Percentiles rank a stretch among this genome's conserved stretches.
Conservation (phyloP, 164 flowering plant species). For the Nymphaea thermarum region DNA sequence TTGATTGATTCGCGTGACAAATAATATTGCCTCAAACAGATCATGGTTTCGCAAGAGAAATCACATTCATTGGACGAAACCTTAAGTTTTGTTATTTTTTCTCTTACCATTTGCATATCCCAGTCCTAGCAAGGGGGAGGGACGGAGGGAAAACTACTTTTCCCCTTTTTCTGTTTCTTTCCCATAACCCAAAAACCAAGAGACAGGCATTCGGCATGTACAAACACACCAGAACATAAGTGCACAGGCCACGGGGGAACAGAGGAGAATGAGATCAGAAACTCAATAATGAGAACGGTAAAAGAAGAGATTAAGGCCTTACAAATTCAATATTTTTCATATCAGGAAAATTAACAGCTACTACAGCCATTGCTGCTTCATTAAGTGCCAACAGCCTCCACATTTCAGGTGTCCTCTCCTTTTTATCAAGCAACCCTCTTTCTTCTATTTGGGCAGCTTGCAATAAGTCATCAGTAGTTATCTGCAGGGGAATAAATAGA, state of each 20-base stretch:
- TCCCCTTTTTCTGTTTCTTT: too few relatives aligned
- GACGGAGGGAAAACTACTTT: too few relatives aligned
- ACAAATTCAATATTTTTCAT: constrained; percentile 81
- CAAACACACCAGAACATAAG: neutral
- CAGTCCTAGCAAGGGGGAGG: too few relatives aligned
- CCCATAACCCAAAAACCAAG: too few relatives aligned
- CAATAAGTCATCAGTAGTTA: constrained; percentile 86
- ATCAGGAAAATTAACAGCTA: constrained; percentile 81
- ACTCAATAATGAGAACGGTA: neutral
- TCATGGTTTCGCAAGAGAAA: too few relatives aligned
- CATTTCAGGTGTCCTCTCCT: constrained; percentile 65
- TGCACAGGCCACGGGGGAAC: neutral
- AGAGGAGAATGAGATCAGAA: neutral
- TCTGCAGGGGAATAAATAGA: constrained; percentile 27
- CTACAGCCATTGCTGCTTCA: constrained; percentile 94
- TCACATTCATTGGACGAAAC: too few relatives aligned
- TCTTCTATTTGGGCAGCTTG: constrained; percentile 99
- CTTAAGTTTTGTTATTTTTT: too few relatives aligned
- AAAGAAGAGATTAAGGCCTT: constrained; percentile 5
- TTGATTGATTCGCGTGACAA: too few relatives aligned
- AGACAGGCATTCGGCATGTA: neutral
- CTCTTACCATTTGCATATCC: too few relatives aligned
- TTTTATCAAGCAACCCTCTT: constrained; percentile 75
- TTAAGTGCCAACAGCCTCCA: constrained; percentile 90
- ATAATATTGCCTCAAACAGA: too few relatives aligned